phyloP scores from a whole-genome alignment of 2,329 filamentous ascomycete species.

The Chaetothyriales sp. region DNA sequence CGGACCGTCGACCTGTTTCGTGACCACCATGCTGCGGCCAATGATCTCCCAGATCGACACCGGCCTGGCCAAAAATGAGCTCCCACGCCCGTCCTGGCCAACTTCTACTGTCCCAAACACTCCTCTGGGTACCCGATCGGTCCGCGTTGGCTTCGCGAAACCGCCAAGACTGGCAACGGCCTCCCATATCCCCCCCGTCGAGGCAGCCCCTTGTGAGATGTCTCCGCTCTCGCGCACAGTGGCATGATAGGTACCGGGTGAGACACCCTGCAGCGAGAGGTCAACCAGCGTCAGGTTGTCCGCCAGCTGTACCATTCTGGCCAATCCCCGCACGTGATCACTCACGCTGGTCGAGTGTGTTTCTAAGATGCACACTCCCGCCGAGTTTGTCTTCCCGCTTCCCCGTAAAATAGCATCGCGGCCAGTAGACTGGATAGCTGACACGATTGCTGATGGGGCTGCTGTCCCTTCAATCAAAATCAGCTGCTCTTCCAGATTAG shows the following conservation, averaged over 20 bases:
- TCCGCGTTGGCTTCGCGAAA: conserved; percentile 12
- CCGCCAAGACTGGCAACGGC: conserved; percentile 30
- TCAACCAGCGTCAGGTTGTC: conserved; percentile 69
- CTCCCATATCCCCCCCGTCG: conserved; percentile 72
- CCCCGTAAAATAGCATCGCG: conserved; percentile 89
- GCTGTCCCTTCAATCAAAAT: conserved; percentile 77
- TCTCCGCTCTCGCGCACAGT: conserved; percentile 77
- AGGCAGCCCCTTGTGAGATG: conserved; percentile 67
- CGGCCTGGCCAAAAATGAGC: conserved; percentile 63
- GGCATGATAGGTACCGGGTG: conserved; percentile 66
- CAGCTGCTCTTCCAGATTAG: conserved; percentile 66
- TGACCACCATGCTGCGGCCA: conserved; percentile 78
- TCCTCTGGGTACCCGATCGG: conserved; percentile 36
- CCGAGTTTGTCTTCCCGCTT: conserved; percentile 74
- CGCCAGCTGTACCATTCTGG: conserved; percentile 83
- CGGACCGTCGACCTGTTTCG: conserved; percentile 47
- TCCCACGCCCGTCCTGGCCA: conserved; percentile 58
- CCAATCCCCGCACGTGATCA: conserved; percentile 67
- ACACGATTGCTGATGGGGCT: conserved; percentile 75
- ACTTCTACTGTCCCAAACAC: conserved; percentile 63
- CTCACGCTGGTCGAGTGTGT: conserved; percentile 49
- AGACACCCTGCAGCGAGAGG: conserved; percentile 67
- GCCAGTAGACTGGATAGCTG: conserved; percentile 75
- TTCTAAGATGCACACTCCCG: conserved; percentile 91
- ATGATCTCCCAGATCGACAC: conserved; percentile 94